Percentiles rank a stretch among this genome's conserved stretches.
Conservation (phyloP, 2,329 filamentous ascomycete genomes). For the Zarea fungicola region DNA sequence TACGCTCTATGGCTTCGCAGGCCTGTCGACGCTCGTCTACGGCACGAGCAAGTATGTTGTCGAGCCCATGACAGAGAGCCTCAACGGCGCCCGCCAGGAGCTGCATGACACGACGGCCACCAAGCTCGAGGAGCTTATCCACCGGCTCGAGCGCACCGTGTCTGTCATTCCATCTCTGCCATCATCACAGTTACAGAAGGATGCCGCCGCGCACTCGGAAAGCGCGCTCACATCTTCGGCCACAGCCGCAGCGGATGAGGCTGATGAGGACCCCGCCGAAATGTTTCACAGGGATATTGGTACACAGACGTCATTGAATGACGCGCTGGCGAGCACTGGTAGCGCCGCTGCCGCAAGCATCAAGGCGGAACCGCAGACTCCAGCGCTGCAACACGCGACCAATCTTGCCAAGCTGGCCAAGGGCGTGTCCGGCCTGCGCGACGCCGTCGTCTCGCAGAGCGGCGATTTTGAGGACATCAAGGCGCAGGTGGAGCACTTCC, state of each 20-base stretch:
- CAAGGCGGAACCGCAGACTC: constrained; percentile 15
- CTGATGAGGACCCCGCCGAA: constrained; percentile 63
- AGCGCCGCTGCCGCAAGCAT: background rate
- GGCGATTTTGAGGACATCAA: constrained; percentile 48
- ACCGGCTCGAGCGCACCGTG: constrained; percentile 51
- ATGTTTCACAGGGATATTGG: constrained; percentile 78
- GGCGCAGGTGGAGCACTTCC: constrained; percentile 51
- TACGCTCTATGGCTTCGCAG: constrained; percentile 53
- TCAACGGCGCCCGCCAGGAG: constrained; percentile 48
- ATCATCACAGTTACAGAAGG: constrained; percentile 21
- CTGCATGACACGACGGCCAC: constrained; percentile 43
- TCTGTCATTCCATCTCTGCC: constrained; percentile 51
- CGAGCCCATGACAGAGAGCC: constrained; percentile 52
- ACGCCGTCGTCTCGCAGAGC: constrained; percentile 39
- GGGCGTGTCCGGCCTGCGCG: constrained; percentile 37
- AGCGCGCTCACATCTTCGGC: background rate
- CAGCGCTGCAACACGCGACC: constrained; percentile 34
- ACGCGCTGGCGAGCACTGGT: background rate
- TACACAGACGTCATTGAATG: constrained; percentile 60
- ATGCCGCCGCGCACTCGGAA: constrained; percentile 18
- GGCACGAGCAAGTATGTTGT: constrained; percentile 66
- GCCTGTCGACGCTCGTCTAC: constrained; percentile 60
- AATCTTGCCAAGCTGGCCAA: constrained; percentile 39
- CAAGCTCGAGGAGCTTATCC: constrained; percentile 42
- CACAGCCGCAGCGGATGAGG: constrained; percentile 32